Evolutionary conservation across 1,139 yeast genomes (phyloP).

Genomic region (Kodamaea arcana): DNA sequence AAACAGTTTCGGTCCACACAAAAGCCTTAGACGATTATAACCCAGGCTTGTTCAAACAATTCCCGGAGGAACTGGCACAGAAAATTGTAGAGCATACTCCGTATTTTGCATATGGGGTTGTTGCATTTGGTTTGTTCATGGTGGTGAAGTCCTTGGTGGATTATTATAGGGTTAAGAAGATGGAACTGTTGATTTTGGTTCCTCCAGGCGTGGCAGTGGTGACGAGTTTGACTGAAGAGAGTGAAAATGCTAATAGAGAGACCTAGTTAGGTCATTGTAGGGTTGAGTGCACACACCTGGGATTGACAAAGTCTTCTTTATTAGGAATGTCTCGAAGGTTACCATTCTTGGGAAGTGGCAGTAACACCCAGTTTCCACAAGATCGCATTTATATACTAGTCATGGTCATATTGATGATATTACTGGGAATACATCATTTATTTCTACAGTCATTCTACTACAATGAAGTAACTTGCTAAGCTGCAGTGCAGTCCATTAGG

Average conservation of each 20-base stretch:
- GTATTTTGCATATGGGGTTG: conserved; percentile 52
- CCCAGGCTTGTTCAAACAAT: conserved; percentile 27
- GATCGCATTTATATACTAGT: too few species aligned
- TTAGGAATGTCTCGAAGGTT: too few species aligned
- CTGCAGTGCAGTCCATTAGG: too few species aligned
- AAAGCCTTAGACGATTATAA: conserved; percentile 48
- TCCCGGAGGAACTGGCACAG: conserved; percentile 12
- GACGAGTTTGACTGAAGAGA: conserved; percentile 9
- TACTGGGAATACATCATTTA: too few species aligned
- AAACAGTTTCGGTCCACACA: conserved; percentile 28
- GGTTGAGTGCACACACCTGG: too few species aligned
- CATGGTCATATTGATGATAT: too few species aligned
- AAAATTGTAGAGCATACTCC: conserved; percentile 26
- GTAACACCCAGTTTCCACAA: too few species aligned
- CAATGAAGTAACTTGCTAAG: too few species aligned
- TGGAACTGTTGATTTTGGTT: conserved; percentile 61
- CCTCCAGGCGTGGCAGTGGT: conserved; percentile 27
- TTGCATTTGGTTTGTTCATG: conserved; percentile 66
- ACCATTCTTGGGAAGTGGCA: too few species aligned
- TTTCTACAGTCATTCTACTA: too few species aligned
- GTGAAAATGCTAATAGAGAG: conserved; percentile 5
- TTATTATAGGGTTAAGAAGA: conserved; percentile 69
- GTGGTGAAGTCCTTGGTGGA: conserved; percentile 65
- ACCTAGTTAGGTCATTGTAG: too few species aligned
- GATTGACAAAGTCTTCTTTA: too few species aligned